Base-by-base conservation (phyloP, 345 rosid genomes). In the Lumnitzera littorea region DNA sequence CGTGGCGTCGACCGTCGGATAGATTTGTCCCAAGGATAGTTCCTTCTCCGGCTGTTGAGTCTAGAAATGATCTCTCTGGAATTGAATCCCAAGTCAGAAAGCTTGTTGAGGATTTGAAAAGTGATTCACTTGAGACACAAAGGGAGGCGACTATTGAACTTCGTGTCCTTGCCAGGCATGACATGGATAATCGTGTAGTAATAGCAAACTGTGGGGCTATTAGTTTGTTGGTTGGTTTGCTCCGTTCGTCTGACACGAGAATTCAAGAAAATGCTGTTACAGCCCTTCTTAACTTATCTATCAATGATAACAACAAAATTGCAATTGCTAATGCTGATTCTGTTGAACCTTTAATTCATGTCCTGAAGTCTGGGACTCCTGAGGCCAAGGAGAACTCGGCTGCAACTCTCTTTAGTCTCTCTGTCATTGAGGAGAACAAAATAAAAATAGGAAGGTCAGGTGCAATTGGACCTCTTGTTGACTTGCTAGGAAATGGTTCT, bases 361-460 rank as follows among this genome's bases (percentile, higher is more conserved):
- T 91, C 27, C 88, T 95, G 24, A 67, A 77, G 74, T 79, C 91
- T 13, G 99, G 99, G 57, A 86, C 71, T 70, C 67, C 80, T 0
- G 98, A 88, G 77, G 98, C 96, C 50, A 95, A 78, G 76, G 95
- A 84, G 62, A 95, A 91, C 58, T 55, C 96, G 54, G 97, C 99
- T 63, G 92, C 88, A 23, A 88, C 97, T 8, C 84, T 94, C 5
- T 87, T 86, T 63, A 94, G 97, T 52, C 86, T 94, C 24, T 94
- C 99, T 0, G 89, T 80, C 27, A 76, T 87, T 1, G 91, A 86
- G 78, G 91, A 88, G 62, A 84, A 88, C 76, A 95, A 88, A 78
- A 66, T 76, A 61, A 81, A 63, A 78, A 95, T 95, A 51, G 96
- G 92, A 65, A 66, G 89, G 16, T 86, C 97, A 3, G 95, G 97